A percentile compares a stretch with the other conserved stretches of the same genome.
Conservation (phyloP, 1,284 basidiomycete genomes). For the Pseudozyma tsukubaensis region DNA sequence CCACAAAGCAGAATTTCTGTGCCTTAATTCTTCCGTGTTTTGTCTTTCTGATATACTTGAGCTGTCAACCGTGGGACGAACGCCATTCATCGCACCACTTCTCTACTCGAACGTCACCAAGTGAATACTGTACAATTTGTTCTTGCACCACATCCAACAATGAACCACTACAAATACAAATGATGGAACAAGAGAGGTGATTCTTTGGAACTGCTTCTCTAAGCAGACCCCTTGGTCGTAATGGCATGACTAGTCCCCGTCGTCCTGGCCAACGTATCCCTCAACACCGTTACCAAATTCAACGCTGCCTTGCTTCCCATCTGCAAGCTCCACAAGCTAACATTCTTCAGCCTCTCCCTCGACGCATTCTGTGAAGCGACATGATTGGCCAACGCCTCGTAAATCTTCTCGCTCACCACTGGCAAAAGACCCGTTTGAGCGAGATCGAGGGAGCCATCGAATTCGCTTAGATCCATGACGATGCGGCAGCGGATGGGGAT, state of each 20-base stretch:
- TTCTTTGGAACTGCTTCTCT: not conserved
- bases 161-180: not conserved
- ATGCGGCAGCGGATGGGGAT: constrained; percentile 65
- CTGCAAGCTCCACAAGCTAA: constrained; percentile 63
- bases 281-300: constrained; percentile 42
- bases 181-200: not conserved
- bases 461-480: constrained; percentile 67
- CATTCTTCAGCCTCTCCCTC: constrained; percentile 58
- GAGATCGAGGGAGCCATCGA: constrained; percentile 67
- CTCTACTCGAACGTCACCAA: too few species aligned
- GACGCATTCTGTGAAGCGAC: constrained; percentile 64
- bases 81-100: not conserved
- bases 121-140: not conserved
- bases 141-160: not conserved
- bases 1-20: too few species aligned
- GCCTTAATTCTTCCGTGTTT: too few species aligned
- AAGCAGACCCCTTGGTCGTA: constrained; percentile 5
- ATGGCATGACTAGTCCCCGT: constrained; percentile 13
- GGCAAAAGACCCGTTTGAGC: constrained; percentile 66
- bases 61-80: too few species aligned
- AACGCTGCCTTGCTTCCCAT: constrained; percentile 47
- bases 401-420: constrained; percentile 65
- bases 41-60: too few species aligned
- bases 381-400: constrained; percentile 66
- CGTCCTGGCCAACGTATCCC: constrained; percentile 45